Evolutionary conservation across 805 yeast genomes (phyloP).

Genomic region (Isabelozyma pseudorhagii): DNA sequence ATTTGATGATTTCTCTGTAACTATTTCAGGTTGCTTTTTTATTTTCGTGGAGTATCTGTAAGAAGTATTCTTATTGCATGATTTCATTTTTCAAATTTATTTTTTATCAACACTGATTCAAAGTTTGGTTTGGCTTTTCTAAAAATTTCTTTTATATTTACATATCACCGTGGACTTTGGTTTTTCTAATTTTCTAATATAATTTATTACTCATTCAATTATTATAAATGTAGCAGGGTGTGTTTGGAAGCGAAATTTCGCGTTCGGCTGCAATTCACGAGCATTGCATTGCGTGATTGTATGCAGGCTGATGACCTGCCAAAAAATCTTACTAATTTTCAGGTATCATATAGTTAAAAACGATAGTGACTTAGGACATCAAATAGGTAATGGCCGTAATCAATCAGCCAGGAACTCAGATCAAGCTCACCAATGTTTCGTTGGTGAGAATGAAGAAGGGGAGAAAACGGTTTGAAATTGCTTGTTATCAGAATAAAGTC

Average conservation of each 20-base stretch:
- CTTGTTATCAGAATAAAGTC: slow-evolving; percentile 95
- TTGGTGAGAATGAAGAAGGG: slow-evolving; percentile 88
- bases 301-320: too few relatives aligned
- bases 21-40: neutral
- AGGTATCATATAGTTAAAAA: too few relatives aligned
- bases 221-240: too few relatives aligned
- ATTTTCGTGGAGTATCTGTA: neutral
- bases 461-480: slow-evolving; percentile 88
- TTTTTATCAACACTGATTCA: too few relatives aligned
- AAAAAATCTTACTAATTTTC: too few relatives aligned
- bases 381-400: slow-evolving; percentile 44
- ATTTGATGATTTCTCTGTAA: neutral
- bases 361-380: too few relatives aligned
- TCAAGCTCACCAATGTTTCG: slow-evolving; percentile 90
- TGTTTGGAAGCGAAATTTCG: too few relatives aligned
- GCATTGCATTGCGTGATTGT: too few relatives aligned
- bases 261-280: neutral
- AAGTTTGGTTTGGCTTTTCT: too few relatives aligned
- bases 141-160: neutral
- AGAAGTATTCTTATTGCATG: neutral
- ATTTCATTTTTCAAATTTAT: neutral
- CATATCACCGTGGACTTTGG: neutral
- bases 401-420: slow-evolving; percentile 86
- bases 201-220: too few relatives aligned
- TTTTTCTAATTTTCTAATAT: neutral